Evolutionary conservation across 2,329 filamentous ascomycete genomes (phyloP), one percentile per base, ranked within the genome.

Genomic region (Xylariaceae sp.): DNA sequence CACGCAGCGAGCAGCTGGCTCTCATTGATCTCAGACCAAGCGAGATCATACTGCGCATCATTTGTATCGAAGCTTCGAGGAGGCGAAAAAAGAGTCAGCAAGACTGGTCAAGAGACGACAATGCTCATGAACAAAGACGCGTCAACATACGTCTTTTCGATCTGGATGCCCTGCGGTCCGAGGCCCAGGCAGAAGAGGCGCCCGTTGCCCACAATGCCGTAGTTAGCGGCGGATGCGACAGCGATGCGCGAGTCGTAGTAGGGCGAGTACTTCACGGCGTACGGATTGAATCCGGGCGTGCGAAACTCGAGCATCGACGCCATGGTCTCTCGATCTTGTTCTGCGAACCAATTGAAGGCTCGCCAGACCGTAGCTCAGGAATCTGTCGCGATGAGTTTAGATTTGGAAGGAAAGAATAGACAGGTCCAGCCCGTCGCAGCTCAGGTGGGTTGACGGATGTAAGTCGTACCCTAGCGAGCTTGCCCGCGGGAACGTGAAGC

Each of bases 181-280:
- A 99, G 77, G 35, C 88, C 88, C 30, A 97, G 80, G 59, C 93
- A 86, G 71, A 90, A 97, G 0, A 97, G 77, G 49, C 92, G 86
- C 9, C 94, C 94, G 78, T 99, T 99, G 52, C 94, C 94, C 42
- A 99, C 93, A 45, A 99, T 89, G 45, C 94, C 94, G 77, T 94
- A 99, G 79, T 99, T 97, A 64, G 93, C 86, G n/a, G 92, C 89
- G 1, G 89, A 83, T 35, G 90, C 90, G 69, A 97, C 92, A 59
- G 93, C 93, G 65, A 99, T 86, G 64, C 92, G 87, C 66, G 90
- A 94, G 78, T 97, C 94, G 78, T 95, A 96, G 79, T 97, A 99
- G 5, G 94, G 94, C 58, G 93, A 97, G 81, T 97, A 99, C 77
- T 97, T 96, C 75, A 97, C 92, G 67, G 90, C 90, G 77, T 96